Conservation (phyloP, 2,329 filamentous ascomycete genomes). For the Hyphodiscus sp. region DNA sequence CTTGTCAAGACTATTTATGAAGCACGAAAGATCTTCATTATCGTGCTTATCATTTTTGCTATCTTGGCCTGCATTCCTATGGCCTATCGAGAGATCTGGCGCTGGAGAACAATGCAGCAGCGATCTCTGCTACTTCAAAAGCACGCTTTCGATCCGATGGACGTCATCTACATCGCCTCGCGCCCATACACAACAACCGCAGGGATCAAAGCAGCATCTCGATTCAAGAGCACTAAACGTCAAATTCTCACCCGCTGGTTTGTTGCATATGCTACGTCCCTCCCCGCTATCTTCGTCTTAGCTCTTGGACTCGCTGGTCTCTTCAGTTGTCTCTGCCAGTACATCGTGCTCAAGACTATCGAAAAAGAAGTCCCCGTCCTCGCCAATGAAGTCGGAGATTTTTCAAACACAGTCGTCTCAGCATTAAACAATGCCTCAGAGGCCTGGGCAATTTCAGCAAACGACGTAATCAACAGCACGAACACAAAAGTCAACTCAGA, state of each 20-base stretch:
- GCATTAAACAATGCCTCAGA: constrained; percentile 58
- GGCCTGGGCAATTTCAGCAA: constrained; percentile 58
- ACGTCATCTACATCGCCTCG: constrained; percentile 82
- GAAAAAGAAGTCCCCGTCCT: constrained; percentile 59
- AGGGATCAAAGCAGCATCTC: constrained; percentile 64
- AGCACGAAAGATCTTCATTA: constrained; percentile 69
- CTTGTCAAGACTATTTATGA: constrained; percentile 60
- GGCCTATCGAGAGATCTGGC: constrained; percentile 71
- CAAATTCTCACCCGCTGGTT: constrained; percentile 61
- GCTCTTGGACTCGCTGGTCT: constrained; percentile 61
- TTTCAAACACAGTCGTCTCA: constrained; percentile 57
- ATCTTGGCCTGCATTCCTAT: constrained; percentile 70
- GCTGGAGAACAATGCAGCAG: constrained; percentile 67
- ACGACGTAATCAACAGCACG: constrained; percentile 52
- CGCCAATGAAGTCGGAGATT: constrained; percentile 56
- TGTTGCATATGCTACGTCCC: constrained; percentile 61
- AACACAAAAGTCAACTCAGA: constrained; percentile 73
- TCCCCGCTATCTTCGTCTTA: constrained; percentile 62
- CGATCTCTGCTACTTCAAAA: constrained; percentile 60
- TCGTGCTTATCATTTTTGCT: constrained; percentile 65
- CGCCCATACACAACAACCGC: constrained; percentile 67
- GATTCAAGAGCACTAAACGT: constrained; percentile 53
- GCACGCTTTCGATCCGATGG: constrained; percentile 70
- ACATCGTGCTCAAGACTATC: constrained; percentile 54
- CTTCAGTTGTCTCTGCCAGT: constrained; percentile 62